Conservation (phyloP, 2,329 filamentous ascomycete genomes). For the Nemania sp. region DNA sequence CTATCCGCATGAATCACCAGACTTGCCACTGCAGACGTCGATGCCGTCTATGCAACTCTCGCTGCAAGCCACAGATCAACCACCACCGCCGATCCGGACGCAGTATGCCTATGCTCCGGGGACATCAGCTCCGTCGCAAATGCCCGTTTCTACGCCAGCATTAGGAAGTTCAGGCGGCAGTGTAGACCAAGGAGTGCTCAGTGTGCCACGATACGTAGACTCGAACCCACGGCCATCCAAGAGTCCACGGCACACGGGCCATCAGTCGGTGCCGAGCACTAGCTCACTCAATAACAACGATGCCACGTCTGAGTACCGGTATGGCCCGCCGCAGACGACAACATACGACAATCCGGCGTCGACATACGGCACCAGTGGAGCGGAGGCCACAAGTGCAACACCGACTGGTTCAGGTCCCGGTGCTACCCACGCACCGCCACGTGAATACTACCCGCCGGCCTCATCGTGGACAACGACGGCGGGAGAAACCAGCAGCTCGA, state of each 20-base stretch:
- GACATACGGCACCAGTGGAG: slow-evolving; percentile 27
- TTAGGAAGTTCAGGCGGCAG: slow-evolving; percentile 30
- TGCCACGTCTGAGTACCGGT: slow-evolving; percentile 58
- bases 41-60: slow-evolving; percentile 59
- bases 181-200: slow-evolving; percentile 53
- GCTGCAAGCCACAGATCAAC: slow-evolving; percentile 52
- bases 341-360: slow-evolving; percentile 25
- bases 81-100: slow-evolving; percentile 49
- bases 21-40: slow-evolving; percentile 56
- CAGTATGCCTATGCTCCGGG: slow-evolving; percentile 60
- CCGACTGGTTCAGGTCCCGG: slow-evolving; percentile 13
- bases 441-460: slow-evolving; percentile 59
- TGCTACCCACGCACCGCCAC: slow-evolving; percentile 38
- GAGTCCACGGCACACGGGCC: slow-evolving; percentile 57
- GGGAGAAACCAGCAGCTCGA: slow-evolving; percentile 46
- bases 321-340: slow-evolving; percentile 46
- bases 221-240: slow-evolving; percentile 58
- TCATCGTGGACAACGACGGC: slow-evolving; percentile 57
- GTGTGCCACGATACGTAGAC: slow-evolving; percentile 61
- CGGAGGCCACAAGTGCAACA: slow-evolving; percentile 15
- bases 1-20: slow-evolving; percentile 56
- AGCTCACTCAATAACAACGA: slow-evolving; percentile 54
- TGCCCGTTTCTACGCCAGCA: slow-evolving; percentile 48
- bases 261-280: slow-evolving; percentile 57
- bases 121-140: slow-evolving; percentile 53